These are phyloP conservation scores for Fusarium sp. DNA, from an alignment of 2,329 filamentous ascomycete genomes.

Conservation along the genomic window DNA sequence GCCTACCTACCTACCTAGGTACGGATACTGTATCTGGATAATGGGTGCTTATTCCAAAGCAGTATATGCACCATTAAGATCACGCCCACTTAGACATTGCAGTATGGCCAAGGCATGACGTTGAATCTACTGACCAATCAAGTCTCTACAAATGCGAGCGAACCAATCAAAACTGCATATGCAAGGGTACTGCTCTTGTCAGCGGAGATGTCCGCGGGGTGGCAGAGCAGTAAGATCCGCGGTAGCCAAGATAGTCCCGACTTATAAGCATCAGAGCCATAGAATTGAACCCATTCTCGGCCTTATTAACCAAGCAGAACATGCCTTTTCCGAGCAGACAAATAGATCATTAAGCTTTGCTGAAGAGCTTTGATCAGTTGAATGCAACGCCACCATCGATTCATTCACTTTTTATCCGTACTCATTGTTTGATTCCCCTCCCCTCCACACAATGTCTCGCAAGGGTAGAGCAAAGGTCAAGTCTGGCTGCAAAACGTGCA, in stretches of 20 bases:
- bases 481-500: constrained; percentile 38
- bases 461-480: constrained; percentile 36
- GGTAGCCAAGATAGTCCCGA: constrained; percentile 2
- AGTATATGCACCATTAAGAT: background rate
- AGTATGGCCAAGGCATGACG: background rate
- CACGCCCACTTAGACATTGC: background rate
- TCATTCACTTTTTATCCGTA: background rate
- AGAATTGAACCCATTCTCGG: background rate
- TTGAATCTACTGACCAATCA: constrained; percentile 29
- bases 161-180: constrained; percentile 23
- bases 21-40: background rate
- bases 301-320: constrained; percentile 30
- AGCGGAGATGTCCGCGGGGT: constrained; percentile 21
- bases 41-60: background rate
- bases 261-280: constrained; percentile 22
- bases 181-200: background rate
- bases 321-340: constrained; percentile 38
- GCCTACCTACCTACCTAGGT: background rate
- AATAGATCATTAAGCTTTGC: constrained; percentile 12
- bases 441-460: constrained; percentile 8
- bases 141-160: constrained; percentile 32
- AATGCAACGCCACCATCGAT: background rate
- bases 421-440: background rate
- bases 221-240: constrained; percentile 14
- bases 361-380: background rate